Evolutionary conservation across 495 filamentous ascomycete species (phyloP), one percentile per base, ranked within the genome.

Genomic region (Polyplosphaeria fusca): DNA sequence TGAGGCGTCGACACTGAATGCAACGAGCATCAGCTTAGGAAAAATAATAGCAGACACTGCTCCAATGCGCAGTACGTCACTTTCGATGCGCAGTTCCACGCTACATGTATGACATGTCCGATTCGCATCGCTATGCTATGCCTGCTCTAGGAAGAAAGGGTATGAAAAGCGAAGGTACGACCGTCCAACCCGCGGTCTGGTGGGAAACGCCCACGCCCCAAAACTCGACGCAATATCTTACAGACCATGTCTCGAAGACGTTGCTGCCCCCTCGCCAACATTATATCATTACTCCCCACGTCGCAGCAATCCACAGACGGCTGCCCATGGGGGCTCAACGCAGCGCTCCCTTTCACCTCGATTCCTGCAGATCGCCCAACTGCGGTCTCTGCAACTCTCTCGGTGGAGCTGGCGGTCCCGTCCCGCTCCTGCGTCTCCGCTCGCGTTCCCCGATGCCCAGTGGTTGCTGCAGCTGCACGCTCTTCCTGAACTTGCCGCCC

Each of bases 341-440:
- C 24, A 26, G 30, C 14, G 9, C n/a, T 1, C 3, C 48, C 32
- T 4, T 24, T 62, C 52, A 60, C 48, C 62, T 28, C 40, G 58
- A 51, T 42, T 65, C 62, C 9, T 37, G 30, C 37, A 65, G 52
- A 40, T 57, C 47, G 27, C 52, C 62, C 19, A 58, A 35, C 39
- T 46, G 39, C 24, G 54, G 42, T 13, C 18, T n/a, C 22, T 32
- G 43, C 28, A 65, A 47, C 47, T 66, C 52, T 32, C 42, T 32
- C 20, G 58, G 65, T 16, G 65, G 63, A 5, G 49, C 58, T 26
- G 82, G 82, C 27, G 84, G 84, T 2, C 82, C 85, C 5, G 86
- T 88, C 5, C 86, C 86, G 49, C 80, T 84, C 32, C 86, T 75
- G 53, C 84, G 76, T 68, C 86, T 76, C 57, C 86, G 70, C 65